Evolutionary conservation across 2,329 filamentous ascomycete genomes (phyloP), one percentile per base, ranked within the genome.

Genomic region (Mycosphaerella arachidis): DNA sequence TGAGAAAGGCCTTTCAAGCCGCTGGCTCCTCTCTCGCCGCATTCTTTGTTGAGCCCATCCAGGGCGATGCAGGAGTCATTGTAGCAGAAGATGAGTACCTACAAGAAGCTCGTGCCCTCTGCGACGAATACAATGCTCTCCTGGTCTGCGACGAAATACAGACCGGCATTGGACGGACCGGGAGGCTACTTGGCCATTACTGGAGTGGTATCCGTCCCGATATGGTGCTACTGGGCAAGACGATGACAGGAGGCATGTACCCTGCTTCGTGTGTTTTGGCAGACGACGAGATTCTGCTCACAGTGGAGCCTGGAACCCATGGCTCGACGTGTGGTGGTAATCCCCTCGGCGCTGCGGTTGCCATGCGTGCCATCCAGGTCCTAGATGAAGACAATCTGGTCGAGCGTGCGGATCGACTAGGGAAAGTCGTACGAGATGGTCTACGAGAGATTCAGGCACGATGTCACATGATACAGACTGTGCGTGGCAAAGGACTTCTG

Each of bases 71-170:
- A 1, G 93, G 93, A 64, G 96, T 97, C 51, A 89, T 97, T 9
- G 93, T 97, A 9, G 93, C 94, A 4, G 89, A 92, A 66, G 90
- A 93, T 53, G 87, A 88, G 76, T 97, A 97, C 77, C 85, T 97
- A 37, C 77, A 81, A 67, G 85, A 88, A 70, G 90, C 92, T 48
- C 84, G 91, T 57, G 88, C 84, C 18, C 86, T 97, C 24, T 97
- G 93, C 81, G 91, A 91, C 77, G 89, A 96, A 82, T 86, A 97
- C 82, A 96, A 97, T 65, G 91, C 95, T 45, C 85, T 97, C 53
- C 80, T 97, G 72, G 97, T 97, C 76, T 95, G 91, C 76, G 93
- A 97, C 75, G 93, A 97, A 82, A 96, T 97, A 71, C 93, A 97
- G 78, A 97, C 93, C 6, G 92, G 92, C 67, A 96, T 97, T 73